Base-by-base conservation (phyloP, 1,284 basidiomycete genomes). In the Psilocybe mexicana region DNA sequence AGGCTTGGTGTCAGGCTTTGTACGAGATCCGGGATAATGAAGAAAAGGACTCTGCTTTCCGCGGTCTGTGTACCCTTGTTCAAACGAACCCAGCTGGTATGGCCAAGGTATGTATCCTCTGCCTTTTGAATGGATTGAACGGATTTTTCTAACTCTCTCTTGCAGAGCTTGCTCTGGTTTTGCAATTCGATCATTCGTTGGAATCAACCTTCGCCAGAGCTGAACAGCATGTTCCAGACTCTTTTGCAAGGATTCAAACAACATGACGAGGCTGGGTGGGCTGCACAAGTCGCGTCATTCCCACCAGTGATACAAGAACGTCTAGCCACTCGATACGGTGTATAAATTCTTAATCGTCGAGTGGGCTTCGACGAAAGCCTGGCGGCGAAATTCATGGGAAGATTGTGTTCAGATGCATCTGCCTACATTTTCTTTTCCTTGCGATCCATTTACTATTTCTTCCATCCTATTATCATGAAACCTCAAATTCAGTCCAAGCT, bases 21-120 rank as follows among this genome's bases (percentile, higher is more conserved):
- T 96, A 96, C 75, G 97, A 99, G 73, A 99, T 99, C 73, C 92
- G 97, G 66, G 97, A 99, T 72, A 99, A 99, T 70, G 96, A 99
- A 67, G 97, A 99, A 79, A 99, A 99, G 77, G 97, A 98, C 70
- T 97, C 94, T n/a, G 97, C 97, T 4, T 99, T 99, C 85, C 83
- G 95, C 58, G 97, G 97, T 1, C 85, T 99, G 67, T 99, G 97
- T 76, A 94, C 94, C 55, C 89, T 98, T 60, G 94, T 99, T 63
- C 92, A 96, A 74, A 86, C 87, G 51, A 98, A 98, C 71, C 96
- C 96, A 10, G 86, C 85, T 52, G 95, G 94, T 2, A 92, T 97
- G 61, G 85, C 92, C 50, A 92, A 92, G 81, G 93, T 90, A 59
- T 65, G 84, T 74, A 24, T 24, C 2, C n/a, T 26, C 40, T 36